Base-by-base conservation (phyloP, 1,284 basidiomycete genomes). In the Laetiporus sulphureus region DNA sequence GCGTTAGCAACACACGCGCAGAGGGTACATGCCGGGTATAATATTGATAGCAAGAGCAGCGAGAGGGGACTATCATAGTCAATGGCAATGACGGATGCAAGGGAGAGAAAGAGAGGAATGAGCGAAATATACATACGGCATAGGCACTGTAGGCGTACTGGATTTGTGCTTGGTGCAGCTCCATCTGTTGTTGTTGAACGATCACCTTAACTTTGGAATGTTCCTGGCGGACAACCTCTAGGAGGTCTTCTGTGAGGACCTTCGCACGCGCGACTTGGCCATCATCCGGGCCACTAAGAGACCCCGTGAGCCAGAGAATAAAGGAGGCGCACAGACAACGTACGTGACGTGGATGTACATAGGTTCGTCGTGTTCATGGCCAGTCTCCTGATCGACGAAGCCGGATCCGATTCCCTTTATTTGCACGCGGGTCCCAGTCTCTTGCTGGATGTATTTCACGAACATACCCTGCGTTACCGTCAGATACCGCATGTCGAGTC, bases 361-460 rank as follows among this genome's bases (percentile, higher is more conserved):
- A 1, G 91, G 89, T 58, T 97, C 94, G 44, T 91, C 85, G 34
- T 80, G 77, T 65, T 98, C 94, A 53, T 81, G 71, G 1, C 92
- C 91, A 0, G 93, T 96, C 51, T 98, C 95, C 54, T 83, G 83
- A 58, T 99, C 95, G 51, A 95, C 81, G 61, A 96, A 99, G 0
- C 95, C 96, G 15, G 91, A 95, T 0, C 96, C 96, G 13, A 83
- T 53, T 10, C 95, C 95, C 64, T 98, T 98, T 60, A 99, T 97
- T 64, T 99, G 95, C n/a, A 98, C 95, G 48, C 95, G 78, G 12
- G 93, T 95, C 27, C 86, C 84, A 0, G 95, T 99, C 67, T 99
- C 95, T 56, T 83, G 80, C 66, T 99, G 95, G 50, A 99, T 99
- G 60, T 93, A 94, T 68, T 99, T 99, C 51, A 99, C 95, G 60